These are phyloP conservation scores for Bacidia rubella DNA, from an alignment of 495 filamentous ascomycete genomes.

Conservation along the genomic window DNA sequence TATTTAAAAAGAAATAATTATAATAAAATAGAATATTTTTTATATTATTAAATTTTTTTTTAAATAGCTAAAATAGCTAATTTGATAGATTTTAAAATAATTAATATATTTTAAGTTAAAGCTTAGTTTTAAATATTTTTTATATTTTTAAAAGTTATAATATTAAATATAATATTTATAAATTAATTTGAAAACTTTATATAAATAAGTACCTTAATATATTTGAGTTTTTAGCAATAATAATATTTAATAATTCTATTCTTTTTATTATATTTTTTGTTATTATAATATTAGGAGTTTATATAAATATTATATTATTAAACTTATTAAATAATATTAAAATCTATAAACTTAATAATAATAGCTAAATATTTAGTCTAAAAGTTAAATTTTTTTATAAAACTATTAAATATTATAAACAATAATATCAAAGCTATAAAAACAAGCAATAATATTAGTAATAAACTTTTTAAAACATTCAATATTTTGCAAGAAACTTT, in stretches of 20 bases:
- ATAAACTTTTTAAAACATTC: neutral
- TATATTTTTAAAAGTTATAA: slow-evolving; percentile 1
- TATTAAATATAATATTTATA: slow-evolving; percentile 1
- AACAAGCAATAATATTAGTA: slow-evolving; percentile 1
- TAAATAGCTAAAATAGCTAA: neutral
- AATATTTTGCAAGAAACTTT: neutral
- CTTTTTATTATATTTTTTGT: neutral
- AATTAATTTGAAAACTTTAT: neutral
- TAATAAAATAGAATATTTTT: neutral
- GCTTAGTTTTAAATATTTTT: neutral
- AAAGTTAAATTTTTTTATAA: neutral
- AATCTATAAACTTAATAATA: neutral
- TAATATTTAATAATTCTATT: neutral
- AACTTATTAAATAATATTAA: neutral
- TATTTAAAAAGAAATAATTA: neutral
- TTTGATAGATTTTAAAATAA: neutral
- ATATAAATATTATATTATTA: too few species aligned
- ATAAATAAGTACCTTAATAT: neutral
- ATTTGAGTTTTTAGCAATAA: neutral
- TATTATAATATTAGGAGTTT: too few species aligned
- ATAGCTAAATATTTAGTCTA: neutral
- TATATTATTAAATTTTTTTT: neutral
- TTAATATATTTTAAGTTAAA: neutral
- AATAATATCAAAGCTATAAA: neutral
- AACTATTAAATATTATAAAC: neutral